Conservation (phyloP, 2,329 filamentous ascomycete genomes). For the Sporothrix brasiliensis region DNA sequence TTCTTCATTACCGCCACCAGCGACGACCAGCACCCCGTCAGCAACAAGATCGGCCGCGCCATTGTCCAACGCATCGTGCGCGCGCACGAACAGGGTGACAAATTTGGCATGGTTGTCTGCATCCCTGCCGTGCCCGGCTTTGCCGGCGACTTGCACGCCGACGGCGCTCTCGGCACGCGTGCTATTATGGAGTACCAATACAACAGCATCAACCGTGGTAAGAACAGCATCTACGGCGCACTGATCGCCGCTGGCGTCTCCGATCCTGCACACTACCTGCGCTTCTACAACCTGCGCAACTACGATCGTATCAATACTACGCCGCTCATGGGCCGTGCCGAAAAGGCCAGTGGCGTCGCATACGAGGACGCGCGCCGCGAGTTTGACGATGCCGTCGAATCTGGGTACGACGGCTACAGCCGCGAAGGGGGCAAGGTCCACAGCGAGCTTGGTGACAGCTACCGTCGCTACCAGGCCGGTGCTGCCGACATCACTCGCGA, state of each 20-base stretch:
- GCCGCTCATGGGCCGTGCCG: slow-evolving; percentile 61
- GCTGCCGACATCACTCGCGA: slow-evolving; percentile 50
- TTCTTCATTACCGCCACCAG: slow-evolving; percentile 86
- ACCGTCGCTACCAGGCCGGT: slow-evolving; percentile 72
- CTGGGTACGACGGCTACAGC: slow-evolving; percentile 47
- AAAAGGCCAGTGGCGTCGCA: slow-evolving; percentile 64
- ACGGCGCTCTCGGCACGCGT: slow-evolving; percentile 73
- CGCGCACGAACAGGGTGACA: slow-evolving; percentile 65
- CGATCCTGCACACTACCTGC: slow-evolving; percentile 72
- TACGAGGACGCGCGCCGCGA: slow-evolving; percentile 68
- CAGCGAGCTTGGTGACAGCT: slow-evolving; percentile 51
- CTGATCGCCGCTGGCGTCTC: slow-evolving; percentile 66
- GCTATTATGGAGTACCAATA: slow-evolving; percentile 92
- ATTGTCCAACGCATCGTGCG: slow-evolving; percentile 77
- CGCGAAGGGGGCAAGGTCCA: slow-evolving; percentile 34
- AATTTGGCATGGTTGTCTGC: slow-evolving; percentile 74
- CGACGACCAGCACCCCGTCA: slow-evolving; percentile 69
- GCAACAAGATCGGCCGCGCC: slow-evolving; percentile 76
- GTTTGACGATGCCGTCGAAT: slow-evolving; percentile 61
- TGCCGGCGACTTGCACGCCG: slow-evolving; percentile 74
- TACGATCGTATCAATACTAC: slow-evolving; percentile 81
- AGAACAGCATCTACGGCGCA: slow-evolving; percentile 74
- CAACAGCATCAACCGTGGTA: slow-evolving; percentile 74
- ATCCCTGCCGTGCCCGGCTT: slow-evolving; percentile 84
- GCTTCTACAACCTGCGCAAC: slow-evolving; percentile 82